Evolutionary conservation across 208 protist species (phyloP), one percentile per base, ranked within the genome.

Genomic region (Novymonas esmeraldas): DNA sequence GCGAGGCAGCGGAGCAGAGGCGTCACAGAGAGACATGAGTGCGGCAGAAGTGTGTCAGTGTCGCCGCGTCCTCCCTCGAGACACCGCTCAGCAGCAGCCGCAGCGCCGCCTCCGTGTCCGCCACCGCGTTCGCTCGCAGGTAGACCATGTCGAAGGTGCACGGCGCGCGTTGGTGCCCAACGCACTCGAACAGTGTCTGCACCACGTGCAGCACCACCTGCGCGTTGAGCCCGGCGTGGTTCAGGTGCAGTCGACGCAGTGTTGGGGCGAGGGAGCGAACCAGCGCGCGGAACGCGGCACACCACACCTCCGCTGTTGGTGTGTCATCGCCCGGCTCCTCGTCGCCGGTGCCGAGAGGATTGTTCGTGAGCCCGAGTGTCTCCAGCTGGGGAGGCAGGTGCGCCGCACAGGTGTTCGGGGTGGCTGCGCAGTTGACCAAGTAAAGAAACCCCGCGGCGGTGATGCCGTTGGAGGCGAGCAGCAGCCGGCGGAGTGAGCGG

Each of bases 291-390:
- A 82, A 46, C 34, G 48, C 29, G 20, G 42, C 45, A 14, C 18
- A 24, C 58, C 56, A 70, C 20, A 2, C 31, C 1, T 33, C 24
- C 1, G 45, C 29, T n/a, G 22, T n/a, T 2, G 56, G 10, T 6
- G 18, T 28, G n/a, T 31, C 44, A 33, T 52, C 13, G 2, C 14
- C 18, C n/a, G 6, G 7, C 20, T 54, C 22, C 11, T 38, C 16
- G 26, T 22, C 34, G n/a, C 29, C 28, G 3, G 38, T 38, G 9
- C 66, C 45, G 0, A 80, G 58, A 0, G 58, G 57, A n/a, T 85
- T 85, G 54, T 85, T 85, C 4, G 75, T 82, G 20, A 85, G 64
- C 1, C 79, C 79, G 3, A 81, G 7, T n/a, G 63, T 62, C 22
- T 73, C 73, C 2, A 84, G 44, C 0, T 33, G 39, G 9, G 50